Evolutionary conservation across 495 filamentous ascomycete genomes (phyloP).

Genomic region (Penicillium paxilli): DNA sequence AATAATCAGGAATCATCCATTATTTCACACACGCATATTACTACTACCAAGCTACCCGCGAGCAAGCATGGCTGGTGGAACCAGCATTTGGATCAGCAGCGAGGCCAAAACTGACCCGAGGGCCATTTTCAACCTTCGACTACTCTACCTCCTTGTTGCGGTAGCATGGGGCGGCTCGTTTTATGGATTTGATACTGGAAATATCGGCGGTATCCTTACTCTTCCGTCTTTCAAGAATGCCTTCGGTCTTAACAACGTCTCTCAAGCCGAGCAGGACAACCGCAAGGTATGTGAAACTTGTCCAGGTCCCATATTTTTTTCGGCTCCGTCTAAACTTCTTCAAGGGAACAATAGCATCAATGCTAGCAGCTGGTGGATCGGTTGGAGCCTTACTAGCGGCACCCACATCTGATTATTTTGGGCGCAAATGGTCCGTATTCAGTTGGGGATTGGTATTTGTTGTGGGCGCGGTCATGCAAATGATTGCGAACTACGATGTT

Average conservation of each 20-base stretch:
- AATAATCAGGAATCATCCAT: background rate
- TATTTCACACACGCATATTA: background rate
- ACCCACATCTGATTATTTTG: slow-evolving; percentile 51
- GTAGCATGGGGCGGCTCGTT: slow-evolving; percentile 29
- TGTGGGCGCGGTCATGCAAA: slow-evolving; percentile 57
- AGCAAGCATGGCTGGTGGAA: slow-evolving; percentile 21
- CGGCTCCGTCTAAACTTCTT: background rate
- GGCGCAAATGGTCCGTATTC: slow-evolving; percentile 52
- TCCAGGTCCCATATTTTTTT: background rate
- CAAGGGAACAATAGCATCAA: slow-evolving; percentile 61
- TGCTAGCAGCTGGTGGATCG: slow-evolving; percentile 61
- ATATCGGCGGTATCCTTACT: slow-evolving; percentile 64
- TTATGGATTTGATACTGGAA: slow-evolving; percentile 65
- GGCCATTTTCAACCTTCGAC: slow-evolving; percentile 29
- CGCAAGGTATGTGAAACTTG: slow-evolving; percentile 12
- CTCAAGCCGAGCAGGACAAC: slow-evolving; percentile 17
- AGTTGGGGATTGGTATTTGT: slow-evolving; percentile 54
- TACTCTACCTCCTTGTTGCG: slow-evolving; percentile 21
- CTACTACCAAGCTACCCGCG: background rate
- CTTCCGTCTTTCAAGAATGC: slow-evolving; percentile 56
- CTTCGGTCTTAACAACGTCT: slow-evolving; percentile 19
- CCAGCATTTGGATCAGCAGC: slow-evolving; percentile 26
- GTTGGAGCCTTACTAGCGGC: slow-evolving; percentile 58
- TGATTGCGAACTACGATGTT: slow-evolving; percentile 47
- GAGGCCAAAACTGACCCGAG: slow-evolving; percentile 23